Conservation (phyloP, 768 basidiomycete species). For the Gymnopilus dilepis region DNA sequence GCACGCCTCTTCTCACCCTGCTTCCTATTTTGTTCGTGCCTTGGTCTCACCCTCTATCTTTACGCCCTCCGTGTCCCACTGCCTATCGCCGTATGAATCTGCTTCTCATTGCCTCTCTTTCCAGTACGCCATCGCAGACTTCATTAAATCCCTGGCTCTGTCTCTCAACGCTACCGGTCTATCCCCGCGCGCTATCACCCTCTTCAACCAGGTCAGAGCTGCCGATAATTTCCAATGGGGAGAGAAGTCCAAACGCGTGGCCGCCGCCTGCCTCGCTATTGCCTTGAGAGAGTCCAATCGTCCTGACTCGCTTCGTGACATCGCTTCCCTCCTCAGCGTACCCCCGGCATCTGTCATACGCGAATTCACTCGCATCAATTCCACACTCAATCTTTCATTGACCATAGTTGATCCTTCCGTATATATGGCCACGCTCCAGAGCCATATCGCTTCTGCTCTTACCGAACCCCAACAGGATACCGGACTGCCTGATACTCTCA, state of each 20-base stretch:
- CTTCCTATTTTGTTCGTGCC: constrained; percentile 20
- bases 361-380: constrained; percentile 55
- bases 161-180: constrained; percentile 65
- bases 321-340: constrained; percentile 69
- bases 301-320: constrained; percentile 69
- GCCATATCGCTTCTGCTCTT: constrained; percentile 51
- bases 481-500: constrained; percentile 38
- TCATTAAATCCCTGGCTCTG: constrained; percentile 63
- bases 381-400: constrained; percentile 59
- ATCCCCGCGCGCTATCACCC: constrained; percentile 64
- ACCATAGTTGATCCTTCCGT: constrained; percentile 60
- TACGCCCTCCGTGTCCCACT: constrained; percentile 11
- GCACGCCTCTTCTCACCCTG: constrained; percentile 20
- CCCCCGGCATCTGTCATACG: constrained; percentile 56
- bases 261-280: constrained; percentile 72
- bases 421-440: constrained; percentile 61
- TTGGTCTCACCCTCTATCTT: constrained; percentile 22
- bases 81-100: constrained; percentile 20
- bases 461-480: constrained; percentile 34
- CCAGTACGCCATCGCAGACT: constrained; percentile 67
- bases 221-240: constrained; percentile 74
- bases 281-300: constrained; percentile 74
- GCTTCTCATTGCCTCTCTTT: constrained; percentile 23
- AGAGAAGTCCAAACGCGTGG: constrained; percentile 67
- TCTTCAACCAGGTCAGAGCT: constrained; percentile 74